Evolutionary conservation across 1,139 yeast species (phyloP).

Genomic region (Lodderomyces elongisporus): DNA sequence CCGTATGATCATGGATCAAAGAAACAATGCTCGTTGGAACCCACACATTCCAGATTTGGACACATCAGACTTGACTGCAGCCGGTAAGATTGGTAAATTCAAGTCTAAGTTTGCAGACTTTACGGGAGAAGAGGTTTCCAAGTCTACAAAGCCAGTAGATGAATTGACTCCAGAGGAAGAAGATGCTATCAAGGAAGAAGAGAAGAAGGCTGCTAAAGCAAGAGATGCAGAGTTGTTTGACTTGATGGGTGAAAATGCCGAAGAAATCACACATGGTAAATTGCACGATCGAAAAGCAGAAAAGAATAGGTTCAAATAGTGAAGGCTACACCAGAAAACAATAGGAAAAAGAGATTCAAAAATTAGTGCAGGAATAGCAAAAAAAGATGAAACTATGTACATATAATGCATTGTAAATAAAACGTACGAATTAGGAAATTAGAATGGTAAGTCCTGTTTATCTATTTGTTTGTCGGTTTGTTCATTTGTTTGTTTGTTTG

Average conservation of each 20-base stretch:
- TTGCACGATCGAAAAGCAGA: constrained; percentile 34
- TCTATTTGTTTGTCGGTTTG: no score
- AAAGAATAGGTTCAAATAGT: no score
- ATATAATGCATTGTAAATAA: not conserved
- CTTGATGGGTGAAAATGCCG: constrained; percentile 58
- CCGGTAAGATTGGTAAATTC: constrained; percentile 83
- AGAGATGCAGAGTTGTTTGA: constrained; percentile 50
- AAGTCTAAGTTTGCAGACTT: constrained; percentile 69
- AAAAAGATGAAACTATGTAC: not conserved
- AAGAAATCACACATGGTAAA: constrained; percentile 55
- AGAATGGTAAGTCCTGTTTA: not conserved
- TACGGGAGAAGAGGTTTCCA: constrained; percentile 6
- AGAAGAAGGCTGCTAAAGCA: constrained; percentile 14
- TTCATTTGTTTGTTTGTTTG: no score
- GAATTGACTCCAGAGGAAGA: constrained; percentile 16
- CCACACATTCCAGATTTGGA: constrained; percentile 80
- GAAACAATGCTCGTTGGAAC: constrained; percentile 84
- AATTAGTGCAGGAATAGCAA: not conserved
- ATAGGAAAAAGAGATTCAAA: not conserved
- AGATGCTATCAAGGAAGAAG: constrained; percentile 12
- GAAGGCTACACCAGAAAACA: not conserved
- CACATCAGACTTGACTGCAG: constrained; percentile 72
- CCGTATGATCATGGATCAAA: constrained; percentile 82
- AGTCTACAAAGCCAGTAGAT: constrained; percentile 7
- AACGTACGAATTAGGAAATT: not conserved